Evolutionary conservation across 75 land plant genomes (phyloP).

Genomic region (Pinus albicaulis): DNA sequence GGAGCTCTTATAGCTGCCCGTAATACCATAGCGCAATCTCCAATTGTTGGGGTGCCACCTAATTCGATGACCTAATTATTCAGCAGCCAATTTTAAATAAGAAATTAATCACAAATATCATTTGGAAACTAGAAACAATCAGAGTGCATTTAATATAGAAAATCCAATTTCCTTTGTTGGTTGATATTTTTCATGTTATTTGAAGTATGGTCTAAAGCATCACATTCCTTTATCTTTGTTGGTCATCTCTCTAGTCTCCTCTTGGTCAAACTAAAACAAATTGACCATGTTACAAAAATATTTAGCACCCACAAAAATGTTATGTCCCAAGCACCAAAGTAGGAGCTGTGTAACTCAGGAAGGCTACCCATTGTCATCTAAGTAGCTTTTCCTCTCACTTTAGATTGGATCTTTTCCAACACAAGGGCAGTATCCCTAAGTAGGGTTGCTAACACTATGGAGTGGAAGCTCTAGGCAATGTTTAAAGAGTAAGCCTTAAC

Average conservation of each 20-base stretch:
- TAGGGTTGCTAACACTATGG: too few relatives aligned
- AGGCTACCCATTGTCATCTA: too few relatives aligned
- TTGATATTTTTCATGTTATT: background rate
- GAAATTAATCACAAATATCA: background rate
- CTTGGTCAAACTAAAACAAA: background rate
- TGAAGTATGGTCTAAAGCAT: background rate
- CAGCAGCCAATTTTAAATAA: conserved; percentile 5
- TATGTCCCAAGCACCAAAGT: too few relatives aligned
- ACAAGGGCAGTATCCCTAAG: too few relatives aligned
- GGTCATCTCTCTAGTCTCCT: background rate
- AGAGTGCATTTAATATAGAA: background rate
- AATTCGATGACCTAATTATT: conserved; percentile 79
- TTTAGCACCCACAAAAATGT: too few relatives aligned
- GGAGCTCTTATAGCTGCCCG: conserved; percentile 94
- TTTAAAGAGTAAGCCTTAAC: too few relatives aligned
- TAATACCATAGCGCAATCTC: conserved; percentile 92
- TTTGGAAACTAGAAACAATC: background rate
- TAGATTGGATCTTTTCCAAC: too few relatives aligned
- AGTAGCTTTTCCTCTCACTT: too few relatives aligned
- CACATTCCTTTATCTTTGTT: background rate
- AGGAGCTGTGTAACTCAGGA: too few relatives aligned
- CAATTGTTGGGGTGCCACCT: conserved; percentile 95
- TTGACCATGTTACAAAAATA: too few relatives aligned
- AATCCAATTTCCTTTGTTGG: background rate
- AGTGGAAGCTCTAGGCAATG: too few relatives aligned